A percentile compares a stretch with the other conserved stretches of the same genome.
phyloP scores from a whole-genome alignment of 208 protist species.

The Angomonas desouzai region DNA sequence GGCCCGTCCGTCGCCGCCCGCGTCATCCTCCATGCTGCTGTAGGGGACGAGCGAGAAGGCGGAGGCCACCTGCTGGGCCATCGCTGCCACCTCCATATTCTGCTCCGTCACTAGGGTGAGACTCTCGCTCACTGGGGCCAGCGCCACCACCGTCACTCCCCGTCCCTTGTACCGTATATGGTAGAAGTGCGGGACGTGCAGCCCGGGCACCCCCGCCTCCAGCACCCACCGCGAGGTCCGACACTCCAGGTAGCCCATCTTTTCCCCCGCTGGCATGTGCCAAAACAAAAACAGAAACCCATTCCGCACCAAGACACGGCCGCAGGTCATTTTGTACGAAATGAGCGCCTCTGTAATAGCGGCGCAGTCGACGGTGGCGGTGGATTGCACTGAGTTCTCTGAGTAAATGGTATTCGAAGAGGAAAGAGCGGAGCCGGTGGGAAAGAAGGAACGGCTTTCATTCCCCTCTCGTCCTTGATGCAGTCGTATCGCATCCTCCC shows the following conservation, averaged over 20 bases:
- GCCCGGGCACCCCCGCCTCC: slow-evolving; percentile 26
- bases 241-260: slow-evolving; percentile 38
- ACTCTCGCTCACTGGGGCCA: slow-evolving; percentile 29
- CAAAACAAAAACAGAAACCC: slow-evolving; percentile 56
- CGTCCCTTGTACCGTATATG: slow-evolving; percentile 52
- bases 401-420: slow-evolving; percentile 8
- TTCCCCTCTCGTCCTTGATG: background rate
- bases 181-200: slow-evolving; percentile 49
- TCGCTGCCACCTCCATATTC: slow-evolving; percentile 32
- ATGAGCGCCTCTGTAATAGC: slow-evolving; percentile 20
- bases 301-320: slow-evolving; percentile 29
- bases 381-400: slow-evolving; percentile 8
- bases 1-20: background rate
- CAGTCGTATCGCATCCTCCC: slow-evolving; percentile 19
- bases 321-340: slow-evolving; percentile 31
- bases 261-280: slow-evolving; percentile 34
- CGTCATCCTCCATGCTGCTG: slow-evolving; percentile 8
- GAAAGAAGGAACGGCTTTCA: slow-evolving; percentile 9
- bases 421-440: slow-evolving; percentile 1
- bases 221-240: slow-evolving; percentile 40
- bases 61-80: slow-evolving; percentile 42
- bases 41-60: slow-evolving; percentile 39
- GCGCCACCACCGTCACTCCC: slow-evolving; percentile 31
- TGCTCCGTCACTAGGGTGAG: slow-evolving; percentile 34
- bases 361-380: slow-evolving; percentile 20